These are phyloP conservation scores for Cryptosporidium meleagridis DNA, from an alignment of 169 alveolate species.

Conservation along the genomic window DNA sequence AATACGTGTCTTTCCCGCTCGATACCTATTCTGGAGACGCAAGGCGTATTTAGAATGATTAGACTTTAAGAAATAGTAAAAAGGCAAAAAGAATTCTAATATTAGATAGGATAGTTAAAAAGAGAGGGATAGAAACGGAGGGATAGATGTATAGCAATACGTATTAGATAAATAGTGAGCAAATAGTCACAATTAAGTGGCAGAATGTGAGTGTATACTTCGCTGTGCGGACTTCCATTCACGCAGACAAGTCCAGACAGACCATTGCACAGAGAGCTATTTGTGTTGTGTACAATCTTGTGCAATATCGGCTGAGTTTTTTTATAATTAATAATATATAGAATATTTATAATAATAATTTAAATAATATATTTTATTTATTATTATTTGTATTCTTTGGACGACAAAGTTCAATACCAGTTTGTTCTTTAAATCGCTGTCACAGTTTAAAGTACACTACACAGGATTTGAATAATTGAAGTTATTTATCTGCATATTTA, in stretches of 20 bases:
- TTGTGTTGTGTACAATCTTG: conserved; percentile 71
- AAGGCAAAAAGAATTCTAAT: conserved; percentile 10
- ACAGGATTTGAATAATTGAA: not conserved
- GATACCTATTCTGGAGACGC: conserved; percentile 16
- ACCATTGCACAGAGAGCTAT: conserved; percentile 75
- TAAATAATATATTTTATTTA: not conserved
- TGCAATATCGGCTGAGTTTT: conserved; percentile 36
- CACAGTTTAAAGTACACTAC: not conserved
- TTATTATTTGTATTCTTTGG: not conserved
- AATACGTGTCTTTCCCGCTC: conserved; percentile 40
- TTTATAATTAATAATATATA: conserved; percentile 8
- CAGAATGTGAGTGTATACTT: conserved; percentile 75
- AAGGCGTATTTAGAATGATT: not conserved
- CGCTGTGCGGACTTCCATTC: conserved; percentile 76
- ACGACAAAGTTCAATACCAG: not conserved
- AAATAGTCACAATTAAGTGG: conserved; percentile 65
- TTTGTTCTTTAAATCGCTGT: not conserved
- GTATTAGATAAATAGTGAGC: conserved; percentile 61
- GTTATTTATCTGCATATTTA: not conserved
- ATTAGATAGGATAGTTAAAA: conserved; percentile 39
- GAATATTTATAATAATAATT: not conserved
- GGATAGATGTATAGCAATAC: conserved; percentile 54
- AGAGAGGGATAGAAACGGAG: conserved; percentile 72
- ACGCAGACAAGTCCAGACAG: conserved; percentile 77
- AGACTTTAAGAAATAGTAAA: not conserved